phyloP scores from a whole-genome alignment of 2,329 filamentous ascomycete species.

The Bimuria novae-zelandiae region DNA sequence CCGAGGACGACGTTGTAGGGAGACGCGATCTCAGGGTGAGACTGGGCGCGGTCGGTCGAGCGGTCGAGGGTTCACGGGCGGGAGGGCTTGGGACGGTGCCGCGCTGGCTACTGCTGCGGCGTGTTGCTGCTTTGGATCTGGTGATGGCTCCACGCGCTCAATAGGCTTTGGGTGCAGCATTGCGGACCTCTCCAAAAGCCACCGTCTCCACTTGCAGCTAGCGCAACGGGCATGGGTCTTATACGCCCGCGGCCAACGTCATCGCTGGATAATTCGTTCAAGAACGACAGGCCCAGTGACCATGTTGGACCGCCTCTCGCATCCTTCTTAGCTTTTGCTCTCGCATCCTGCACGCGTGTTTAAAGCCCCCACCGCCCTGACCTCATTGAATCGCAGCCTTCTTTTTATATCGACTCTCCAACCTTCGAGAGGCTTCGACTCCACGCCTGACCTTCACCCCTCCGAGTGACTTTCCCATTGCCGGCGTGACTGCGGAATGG shows the following conservation, averaged over 20 bases:
- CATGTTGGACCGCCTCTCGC: too few species aligned
- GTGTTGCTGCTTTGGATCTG: neutral
- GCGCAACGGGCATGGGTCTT: neutral
- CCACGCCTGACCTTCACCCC: neutral
- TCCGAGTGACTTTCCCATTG: neutral
- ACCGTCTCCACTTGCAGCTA: conserved; percentile 2
- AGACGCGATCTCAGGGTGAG: neutral
- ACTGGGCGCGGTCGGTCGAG: neutral
- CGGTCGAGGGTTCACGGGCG: neutral
- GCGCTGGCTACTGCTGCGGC: neutral
- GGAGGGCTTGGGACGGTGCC: neutral
- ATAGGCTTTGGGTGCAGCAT: neutral
- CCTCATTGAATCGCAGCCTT: neutral
- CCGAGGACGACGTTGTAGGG: too few species aligned
- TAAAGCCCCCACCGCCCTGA: neutral
- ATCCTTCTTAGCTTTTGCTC: too few species aligned
- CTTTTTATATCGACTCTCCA: neutral
- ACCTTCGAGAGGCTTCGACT: neutral
- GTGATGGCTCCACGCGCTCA: conserved; percentile 4
- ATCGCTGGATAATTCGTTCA: conserved; percentile 5
- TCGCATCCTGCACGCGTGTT: neutral
- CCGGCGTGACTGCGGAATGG: neutral
- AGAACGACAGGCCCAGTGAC: too few species aligned
- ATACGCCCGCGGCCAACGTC: conserved; percentile 5
- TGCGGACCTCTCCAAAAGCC: neutral